Conservation (phyloP, 441 rosid species). For the Francoa sonchifolia region DNA sequence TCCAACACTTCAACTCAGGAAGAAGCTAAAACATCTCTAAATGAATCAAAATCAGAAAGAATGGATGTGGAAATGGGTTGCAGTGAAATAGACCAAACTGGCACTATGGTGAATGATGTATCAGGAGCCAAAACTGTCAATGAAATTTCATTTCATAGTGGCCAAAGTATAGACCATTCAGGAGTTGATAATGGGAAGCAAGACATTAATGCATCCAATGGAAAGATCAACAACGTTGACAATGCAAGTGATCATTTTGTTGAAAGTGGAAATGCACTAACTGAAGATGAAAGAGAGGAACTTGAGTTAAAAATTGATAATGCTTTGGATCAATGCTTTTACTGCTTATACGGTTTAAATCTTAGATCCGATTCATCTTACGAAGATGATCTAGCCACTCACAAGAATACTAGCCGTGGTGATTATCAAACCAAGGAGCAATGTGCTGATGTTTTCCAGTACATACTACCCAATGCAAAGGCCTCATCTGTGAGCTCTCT, state of each 20-base stretch:
- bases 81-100: slow-evolving; percentile 22
- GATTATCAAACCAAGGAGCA: slow-evolving; percentile 98
- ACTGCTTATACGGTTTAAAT: slow-evolving; percentile 95
- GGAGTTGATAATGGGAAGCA: slow-evolving; percentile 18
- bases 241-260: slow-evolving; percentile 20
- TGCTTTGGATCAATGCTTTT: slow-evolving; percentile 94
- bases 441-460: slow-evolving; percentile 96
- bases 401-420: slow-evolving; percentile 89
- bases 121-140: slow-evolving; percentile 21
- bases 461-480: slow-evolving; percentile 83
- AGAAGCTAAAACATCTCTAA: slow-evolving; percentile 23
- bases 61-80: slow-evolving; percentile 33
- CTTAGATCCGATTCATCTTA: slow-evolving; percentile 82
- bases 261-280: slow-evolving; percentile 35
- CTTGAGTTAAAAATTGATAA: slow-evolving; percentile 77
- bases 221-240: slow-evolving; percentile 26
- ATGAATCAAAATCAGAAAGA: slow-evolving; percentile 25
- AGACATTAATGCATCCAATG: slow-evolving; percentile 11
- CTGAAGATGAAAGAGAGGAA: slow-evolving; percentile 80
- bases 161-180: slow-evolving; percentile 17
- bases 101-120: slow-evolving; percentile 28
- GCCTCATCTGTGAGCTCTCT: slow-evolving; percentile 78
- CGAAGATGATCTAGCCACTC: slow-evolving; percentile 86
- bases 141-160: slow-evolving; percentile 12
- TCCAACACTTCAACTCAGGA: slow-evolving; percentile 52